Conservation (phyloP, 805 yeast species). For the Myxozyma kluyveri region DNA sequence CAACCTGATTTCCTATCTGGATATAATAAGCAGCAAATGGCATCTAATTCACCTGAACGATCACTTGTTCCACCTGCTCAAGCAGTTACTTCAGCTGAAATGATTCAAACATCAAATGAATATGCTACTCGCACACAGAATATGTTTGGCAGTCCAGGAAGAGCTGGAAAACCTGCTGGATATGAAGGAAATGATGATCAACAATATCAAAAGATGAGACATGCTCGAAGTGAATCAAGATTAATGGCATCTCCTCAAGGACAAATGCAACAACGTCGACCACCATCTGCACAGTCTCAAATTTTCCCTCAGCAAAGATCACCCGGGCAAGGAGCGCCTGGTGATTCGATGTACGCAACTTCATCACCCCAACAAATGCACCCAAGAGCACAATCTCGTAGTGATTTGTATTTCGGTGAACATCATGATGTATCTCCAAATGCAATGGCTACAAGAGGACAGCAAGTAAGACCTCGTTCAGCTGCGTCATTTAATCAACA, state of each 20-base stretch:
- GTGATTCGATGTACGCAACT: slow-evolving; percentile 5
- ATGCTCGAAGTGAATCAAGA: not conserved
- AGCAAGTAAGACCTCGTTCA: too few species aligned
- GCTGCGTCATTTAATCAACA: too few species aligned
- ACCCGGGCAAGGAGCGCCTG: slow-evolving; percentile 7
- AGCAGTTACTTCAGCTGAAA: slow-evolving; percentile 42
- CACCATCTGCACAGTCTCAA: slow-evolving; percentile 12
- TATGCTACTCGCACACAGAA: slow-evolving; percentile 34
- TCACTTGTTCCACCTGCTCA: slow-evolving; percentile 36
- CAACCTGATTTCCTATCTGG: slow-evolving; percentile 14
- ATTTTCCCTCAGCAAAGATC: not conserved
- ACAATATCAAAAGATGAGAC: not conserved
- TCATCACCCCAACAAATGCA: slow-evolving; percentile 38
- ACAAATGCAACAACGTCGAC: slow-evolving; percentile 21
- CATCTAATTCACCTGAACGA: too few species aligned
- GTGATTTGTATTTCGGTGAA: slow-evolving; percentile 10
- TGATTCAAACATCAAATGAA: slow-evolving; percentile 37
- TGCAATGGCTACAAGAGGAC: not conserved
- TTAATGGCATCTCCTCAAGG: slow-evolving; percentile 5
- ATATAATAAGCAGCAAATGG: too few species aligned
- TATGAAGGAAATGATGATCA: not conserved
- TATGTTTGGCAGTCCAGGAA: slow-evolving; percentile 23
- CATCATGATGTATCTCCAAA: slow-evolving; percentile 1
- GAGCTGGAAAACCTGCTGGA: not conserved
- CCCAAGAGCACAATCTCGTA: slow-evolving; percentile 11